Evolutionary conservation across 1,284 basidiomycete genomes (phyloP).

Genomic region (Volvariella surrecta): DNA sequence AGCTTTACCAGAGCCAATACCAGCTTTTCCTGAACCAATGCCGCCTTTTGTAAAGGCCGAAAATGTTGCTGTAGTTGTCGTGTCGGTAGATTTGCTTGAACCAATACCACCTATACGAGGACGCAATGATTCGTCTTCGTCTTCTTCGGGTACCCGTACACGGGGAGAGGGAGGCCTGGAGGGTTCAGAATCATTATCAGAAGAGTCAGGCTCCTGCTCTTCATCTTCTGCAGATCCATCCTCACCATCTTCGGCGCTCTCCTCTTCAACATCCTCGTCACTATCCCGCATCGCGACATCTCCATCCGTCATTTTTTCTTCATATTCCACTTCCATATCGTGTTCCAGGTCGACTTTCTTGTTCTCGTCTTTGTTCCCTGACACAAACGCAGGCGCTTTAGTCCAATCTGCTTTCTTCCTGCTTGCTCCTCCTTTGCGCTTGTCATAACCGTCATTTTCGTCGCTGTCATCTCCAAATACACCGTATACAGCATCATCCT

Average conservation of each 20-base stretch:
- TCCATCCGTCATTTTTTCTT: slow-evolving; percentile 24
- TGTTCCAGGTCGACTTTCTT: slow-evolving; percentile 41
- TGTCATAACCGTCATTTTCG: slow-evolving; percentile 39
- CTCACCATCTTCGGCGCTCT: slow-evolving; percentile 16
- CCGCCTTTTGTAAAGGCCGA: slow-evolving; percentile 22
- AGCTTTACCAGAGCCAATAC: slow-evolving; percentile 22
- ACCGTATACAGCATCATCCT: slow-evolving; percentile 77
- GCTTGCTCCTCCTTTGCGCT: slow-evolving; percentile 7
- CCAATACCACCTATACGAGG: slow-evolving; percentile 47
- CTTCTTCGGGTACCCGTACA: slow-evolving; percentile 33
- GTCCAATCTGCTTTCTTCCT: slow-evolving; percentile 52
- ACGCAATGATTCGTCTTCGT: slow-evolving; percentile 30
- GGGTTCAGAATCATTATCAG: slow-evolving; percentile 31
- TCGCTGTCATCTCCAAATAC: slow-evolving; percentile 74
- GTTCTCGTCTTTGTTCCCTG: slow-evolving; percentile 44
- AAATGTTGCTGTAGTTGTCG: slow-evolving; percentile 6
- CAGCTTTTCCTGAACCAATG: slow-evolving; percentile 26
- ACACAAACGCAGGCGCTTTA: slow-evolving; percentile 75
- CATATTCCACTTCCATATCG: slow-evolving; percentile 33
- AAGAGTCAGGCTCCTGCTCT: slow-evolving; percentile 19
- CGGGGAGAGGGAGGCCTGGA: slow-evolving; percentile 46
- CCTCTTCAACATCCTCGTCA: slow-evolving; percentile 28
- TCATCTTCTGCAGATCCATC: slow-evolving; percentile 18
- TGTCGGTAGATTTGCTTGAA: slow-evolving; percentile 16
- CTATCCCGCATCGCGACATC: slow-evolving; percentile 27